phyloP scores from a whole-genome alignment of 495 filamentous ascomycete genomes.

The Hyaloscypha bicolor region DNA sequence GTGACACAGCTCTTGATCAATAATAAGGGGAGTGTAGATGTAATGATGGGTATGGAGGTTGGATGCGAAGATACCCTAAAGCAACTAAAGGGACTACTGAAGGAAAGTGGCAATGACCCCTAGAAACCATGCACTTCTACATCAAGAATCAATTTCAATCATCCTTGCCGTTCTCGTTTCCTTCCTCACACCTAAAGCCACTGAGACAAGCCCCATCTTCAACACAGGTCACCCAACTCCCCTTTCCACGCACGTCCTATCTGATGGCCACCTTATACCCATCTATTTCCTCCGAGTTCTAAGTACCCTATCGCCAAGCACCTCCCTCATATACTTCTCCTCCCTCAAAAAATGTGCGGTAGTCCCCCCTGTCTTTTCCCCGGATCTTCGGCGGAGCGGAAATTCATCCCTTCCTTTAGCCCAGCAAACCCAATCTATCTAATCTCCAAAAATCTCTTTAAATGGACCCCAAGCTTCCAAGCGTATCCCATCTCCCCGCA shows the following conservation, averaged over 20 bases:
- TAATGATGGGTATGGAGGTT: conserved; percentile 24
- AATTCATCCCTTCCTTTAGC: neutral
- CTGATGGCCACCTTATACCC: neutral
- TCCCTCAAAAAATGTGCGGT: neutral
- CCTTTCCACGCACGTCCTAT: neutral
- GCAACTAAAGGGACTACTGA: conserved; percentile 13
- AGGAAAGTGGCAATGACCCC: conserved; percentile 8
- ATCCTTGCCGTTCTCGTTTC: neutral
- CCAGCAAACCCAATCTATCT: neutral
- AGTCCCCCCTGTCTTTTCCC: neutral
- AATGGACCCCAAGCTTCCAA: neutral
- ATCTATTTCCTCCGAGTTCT: neutral
- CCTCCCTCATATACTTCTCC: neutral
- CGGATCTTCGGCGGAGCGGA: neutral
- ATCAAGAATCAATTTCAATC: neutral
- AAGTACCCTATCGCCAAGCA: neutral
- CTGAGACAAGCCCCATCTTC: neutral
- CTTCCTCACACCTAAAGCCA: neutral
- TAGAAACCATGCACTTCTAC: neutral
- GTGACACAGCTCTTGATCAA: conserved; percentile 25
- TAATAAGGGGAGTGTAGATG: conserved; percentile 19
- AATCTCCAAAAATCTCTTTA: neutral
- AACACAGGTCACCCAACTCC: neutral
- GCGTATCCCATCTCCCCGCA: neutral
- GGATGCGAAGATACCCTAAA: conserved; percentile 24